These are phyloP conservation scores for Botryotinia globosa DNA, from an alignment of 2,329 filamentous ascomycete genomes.

Conservation along the genomic window DNA sequence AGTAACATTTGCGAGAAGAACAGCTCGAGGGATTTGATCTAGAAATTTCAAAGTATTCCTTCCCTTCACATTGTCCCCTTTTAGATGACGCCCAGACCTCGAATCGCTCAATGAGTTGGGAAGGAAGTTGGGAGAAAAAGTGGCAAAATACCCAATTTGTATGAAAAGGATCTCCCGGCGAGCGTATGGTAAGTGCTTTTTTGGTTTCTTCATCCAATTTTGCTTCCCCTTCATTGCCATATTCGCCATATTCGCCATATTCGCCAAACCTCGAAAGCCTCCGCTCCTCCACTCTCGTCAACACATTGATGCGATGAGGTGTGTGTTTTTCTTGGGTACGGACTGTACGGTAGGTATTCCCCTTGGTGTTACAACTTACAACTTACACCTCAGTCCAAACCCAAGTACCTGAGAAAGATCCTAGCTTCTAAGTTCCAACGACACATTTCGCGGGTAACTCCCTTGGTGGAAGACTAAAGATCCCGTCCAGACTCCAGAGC, in stretches of 20 bases:
- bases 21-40: not conserved
- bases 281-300: not conserved
- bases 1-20: not conserved
- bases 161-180: conserved; percentile 11
- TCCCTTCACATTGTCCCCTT: not conserved
- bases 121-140: not conserved
- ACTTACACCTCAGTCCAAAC: not conserved
- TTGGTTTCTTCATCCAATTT: not conserved
- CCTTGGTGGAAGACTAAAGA: not conserved
- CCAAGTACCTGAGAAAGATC: not conserved
- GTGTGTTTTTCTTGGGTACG: not conserved
- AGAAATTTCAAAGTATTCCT: not conserved
- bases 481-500: not conserved
- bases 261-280: not conserved
- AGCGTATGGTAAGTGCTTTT: conserved; percentile 18
- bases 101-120: not conserved
- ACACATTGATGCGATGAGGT: not conserved
- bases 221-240: not conserved
- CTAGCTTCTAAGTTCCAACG: not conserved
- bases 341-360: not conserved
- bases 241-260: not conserved
- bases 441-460: conserved; percentile 7
- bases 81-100: not conserved
- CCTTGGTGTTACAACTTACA: not conserved
- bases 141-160: not conserved